Evolutionary conservation across 345 rosid genomes (phyloP).

Genomic region (Cardamine chenopodiifolia): DNA sequence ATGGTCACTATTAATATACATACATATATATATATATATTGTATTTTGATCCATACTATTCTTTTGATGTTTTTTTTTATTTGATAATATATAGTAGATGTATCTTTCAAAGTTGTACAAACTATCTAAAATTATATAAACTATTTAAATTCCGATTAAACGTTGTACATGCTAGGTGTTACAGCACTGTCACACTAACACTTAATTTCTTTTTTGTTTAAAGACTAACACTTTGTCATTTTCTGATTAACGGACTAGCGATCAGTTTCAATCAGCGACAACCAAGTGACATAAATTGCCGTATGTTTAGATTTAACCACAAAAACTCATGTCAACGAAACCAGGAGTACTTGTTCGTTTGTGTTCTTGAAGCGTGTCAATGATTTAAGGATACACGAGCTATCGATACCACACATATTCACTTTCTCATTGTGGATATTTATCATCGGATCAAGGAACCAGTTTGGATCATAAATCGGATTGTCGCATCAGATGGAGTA

Average conservation of each 20-base stretch:
- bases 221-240: background rate
- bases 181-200: background rate
- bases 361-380: background rate
- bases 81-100: background rate
- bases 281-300: conserved; percentile 13
- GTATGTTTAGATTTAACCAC: conserved; percentile 5
- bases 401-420: background rate
- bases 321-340: conserved; percentile 21
- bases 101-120: no score
- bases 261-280: conserved; percentile 12
- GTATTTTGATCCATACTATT: no score
- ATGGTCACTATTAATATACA: no score
- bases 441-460: no score
- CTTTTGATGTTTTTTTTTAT: no score
- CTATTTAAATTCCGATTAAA: background rate
- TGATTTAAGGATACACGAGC: conserved; percentile 19
- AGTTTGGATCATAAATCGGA: no score
- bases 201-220: background rate
- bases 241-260: background rate
- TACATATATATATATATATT: no score
- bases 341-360: background rate
- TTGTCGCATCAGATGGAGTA: no score
- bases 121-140: background rate
- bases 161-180: background rate
- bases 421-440: no score